Evolutionary conservation across 495 filamentous ascomycete species (phyloP).

Genomic region (Penicillium salamii): DNA sequence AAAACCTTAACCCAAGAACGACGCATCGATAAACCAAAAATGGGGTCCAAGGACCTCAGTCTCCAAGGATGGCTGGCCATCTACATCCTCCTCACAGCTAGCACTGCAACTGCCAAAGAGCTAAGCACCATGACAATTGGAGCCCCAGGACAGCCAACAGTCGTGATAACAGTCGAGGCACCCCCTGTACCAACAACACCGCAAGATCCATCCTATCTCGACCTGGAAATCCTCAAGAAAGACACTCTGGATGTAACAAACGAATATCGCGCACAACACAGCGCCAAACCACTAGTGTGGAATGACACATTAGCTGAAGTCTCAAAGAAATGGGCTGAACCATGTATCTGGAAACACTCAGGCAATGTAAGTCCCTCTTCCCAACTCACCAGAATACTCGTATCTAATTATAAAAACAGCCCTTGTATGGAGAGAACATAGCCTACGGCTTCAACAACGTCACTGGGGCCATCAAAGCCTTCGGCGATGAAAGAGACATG

Average conservation of each 20-base stretch:
- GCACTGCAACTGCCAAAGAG: not conserved
- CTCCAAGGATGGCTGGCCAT: constrained; percentile 2
- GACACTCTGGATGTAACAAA: constrained; percentile 66
- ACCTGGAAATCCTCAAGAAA: constrained; percentile 47
- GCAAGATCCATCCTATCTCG: constrained; percentile 46
- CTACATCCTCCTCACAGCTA: not conserved
- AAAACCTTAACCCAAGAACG: not conserved
- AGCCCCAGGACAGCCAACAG: constrained; percentile 1
- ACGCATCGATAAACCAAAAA: not conserved
- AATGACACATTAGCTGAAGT: constrained; percentile 60
- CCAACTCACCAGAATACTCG: too few species aligned
- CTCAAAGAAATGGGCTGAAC: constrained; percentile 49
- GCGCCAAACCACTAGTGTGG: constrained; percentile 60
- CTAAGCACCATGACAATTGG: not conserved
- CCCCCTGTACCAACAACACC: constrained; percentile 26
- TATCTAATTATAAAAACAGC: too few species aligned
- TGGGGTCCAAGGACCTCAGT: not conserved
- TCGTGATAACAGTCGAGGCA: constrained; percentile 19
- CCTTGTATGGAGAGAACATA: constrained; percentile 81
- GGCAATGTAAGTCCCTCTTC: constrained; percentile 36
- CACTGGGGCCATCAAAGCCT: constrained; percentile 57
- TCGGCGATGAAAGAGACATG: constrained; percentile 59
- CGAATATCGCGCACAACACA: constrained; percentile 61
- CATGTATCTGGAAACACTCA: constrained; percentile 64
- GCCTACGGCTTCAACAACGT: constrained; percentile 64